Percentiles rank a stretch among this genome's conserved stretches.
phyloP scores from a whole-genome alignment of 2,329 filamentous ascomycete species.

The Fusarium buharicum region DNA sequence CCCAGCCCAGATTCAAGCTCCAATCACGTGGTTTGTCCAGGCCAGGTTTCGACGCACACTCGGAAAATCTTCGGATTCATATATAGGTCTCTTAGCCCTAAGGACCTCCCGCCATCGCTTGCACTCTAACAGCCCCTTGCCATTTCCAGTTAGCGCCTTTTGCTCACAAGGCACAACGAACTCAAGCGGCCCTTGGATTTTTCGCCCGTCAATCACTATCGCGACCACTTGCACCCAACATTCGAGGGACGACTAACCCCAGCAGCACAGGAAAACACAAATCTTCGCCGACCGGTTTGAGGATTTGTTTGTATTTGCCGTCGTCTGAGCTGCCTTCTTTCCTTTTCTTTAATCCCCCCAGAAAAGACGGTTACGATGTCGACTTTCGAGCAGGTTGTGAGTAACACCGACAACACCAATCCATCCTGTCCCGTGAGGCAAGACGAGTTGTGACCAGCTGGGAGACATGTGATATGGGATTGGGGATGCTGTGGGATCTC shows the following conservation, averaged over 20 bases:
- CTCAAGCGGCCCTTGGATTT: constrained; percentile 55
- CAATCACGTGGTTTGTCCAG: constrained; percentile 26
- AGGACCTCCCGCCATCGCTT: constrained; percentile 51
- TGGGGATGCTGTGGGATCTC: constrained; percentile 29
- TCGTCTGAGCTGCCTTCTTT: constrained; percentile 51
- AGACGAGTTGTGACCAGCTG: constrained; percentile 26
- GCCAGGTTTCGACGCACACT: neutral
- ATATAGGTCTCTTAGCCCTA: constrained; percentile 57
- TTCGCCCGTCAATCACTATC: constrained; percentile 53
- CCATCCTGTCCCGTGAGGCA: constrained; percentile 32
- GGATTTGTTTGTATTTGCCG: constrained; percentile 51
- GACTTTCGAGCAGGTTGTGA: constrained; percentile 77
- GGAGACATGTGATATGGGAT: constrained; percentile 33
- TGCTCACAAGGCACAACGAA: constrained; percentile 54
- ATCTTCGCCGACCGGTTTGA: constrained; percentile 54
- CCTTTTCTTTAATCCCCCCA: constrained; percentile 45
- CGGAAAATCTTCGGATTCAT: constrained; percentile 48
- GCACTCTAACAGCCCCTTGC: constrained; percentile 46
- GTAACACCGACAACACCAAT: constrained; percentile 52
- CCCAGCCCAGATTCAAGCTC: constrained; percentile 4
- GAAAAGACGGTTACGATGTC: constrained; percentile 66
- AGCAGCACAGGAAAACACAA: constrained; percentile 53
- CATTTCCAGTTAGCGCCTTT: constrained; percentile 49
- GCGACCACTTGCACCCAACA: constrained; percentile 55
- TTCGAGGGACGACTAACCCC: constrained; percentile 56